These are phyloP conservation scores for Mercurialis annua DNA, from an alignment of 345 rosid species.

Conservation along the genomic window DNA sequence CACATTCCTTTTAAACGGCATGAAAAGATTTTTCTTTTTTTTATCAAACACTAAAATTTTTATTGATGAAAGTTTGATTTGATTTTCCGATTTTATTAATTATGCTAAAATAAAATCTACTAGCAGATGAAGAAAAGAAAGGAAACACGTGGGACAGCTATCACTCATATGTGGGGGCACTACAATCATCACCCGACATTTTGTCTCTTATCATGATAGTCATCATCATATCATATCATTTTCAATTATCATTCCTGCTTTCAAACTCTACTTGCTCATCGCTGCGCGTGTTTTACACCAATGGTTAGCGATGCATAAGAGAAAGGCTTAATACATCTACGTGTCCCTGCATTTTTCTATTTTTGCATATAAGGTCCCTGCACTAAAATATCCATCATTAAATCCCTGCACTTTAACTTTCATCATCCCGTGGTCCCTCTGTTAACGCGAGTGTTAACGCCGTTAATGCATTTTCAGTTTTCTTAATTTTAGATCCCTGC, in stretches of 20 bases:
- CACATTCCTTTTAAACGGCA: neutral
- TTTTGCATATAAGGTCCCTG: too few species aligned
- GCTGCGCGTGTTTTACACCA: neutral
- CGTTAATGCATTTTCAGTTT: too few species aligned
- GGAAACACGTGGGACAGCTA: conserved; percentile 30
- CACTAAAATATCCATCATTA: too few species aligned
- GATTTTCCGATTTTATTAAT: neutral
- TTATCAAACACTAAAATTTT: too few species aligned
- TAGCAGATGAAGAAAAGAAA: too few species aligned
- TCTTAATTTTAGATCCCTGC: too few species aligned
- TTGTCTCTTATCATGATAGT: conserved; percentile 17
- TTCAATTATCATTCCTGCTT: neutral
- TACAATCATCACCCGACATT: conserved; percentile 37
- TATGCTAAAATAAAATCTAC: neutral
- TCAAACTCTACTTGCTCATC: neutral
- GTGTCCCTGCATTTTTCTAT: too few species aligned
- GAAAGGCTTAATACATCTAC: too few species aligned
- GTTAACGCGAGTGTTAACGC: too few species aligned
- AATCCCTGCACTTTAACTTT: too few species aligned
- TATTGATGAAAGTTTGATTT: neutral
- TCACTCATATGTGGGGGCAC: conserved; percentile 24
- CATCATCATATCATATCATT: neutral
- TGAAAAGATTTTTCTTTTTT: neutral
- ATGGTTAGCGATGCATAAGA: neutral
- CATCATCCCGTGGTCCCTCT: too few species aligned